A percentile compares a stretch with the other conserved stretches of the same genome.
These are phyloP conservation scores for Suhomyces maxii DNA, from an alignment of 1,139 yeast genomes.

Conservation along the genomic window DNA sequence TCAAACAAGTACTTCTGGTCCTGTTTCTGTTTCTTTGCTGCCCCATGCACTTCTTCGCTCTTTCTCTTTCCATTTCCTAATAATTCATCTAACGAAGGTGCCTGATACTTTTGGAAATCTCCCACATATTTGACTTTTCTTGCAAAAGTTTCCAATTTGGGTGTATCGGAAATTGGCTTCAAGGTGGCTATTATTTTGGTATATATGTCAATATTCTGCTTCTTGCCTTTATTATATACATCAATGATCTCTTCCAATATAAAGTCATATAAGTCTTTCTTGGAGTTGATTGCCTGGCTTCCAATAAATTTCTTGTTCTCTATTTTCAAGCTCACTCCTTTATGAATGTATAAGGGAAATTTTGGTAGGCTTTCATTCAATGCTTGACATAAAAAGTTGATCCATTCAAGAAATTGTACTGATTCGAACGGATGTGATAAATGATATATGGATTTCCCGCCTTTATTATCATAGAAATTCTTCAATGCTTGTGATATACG, in stretches of 20 bases:
- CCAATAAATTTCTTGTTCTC: conserved; percentile 3
- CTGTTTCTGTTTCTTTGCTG: conserved; percentile 12
- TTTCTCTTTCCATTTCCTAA: conserved; percentile 14
- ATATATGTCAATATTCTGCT: conserved; percentile 5
- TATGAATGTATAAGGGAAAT: not conserved
- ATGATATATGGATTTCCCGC: not conserved
- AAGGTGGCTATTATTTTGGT: conserved; percentile 1
- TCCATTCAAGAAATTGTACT: conserved; percentile 23
- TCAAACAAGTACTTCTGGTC: conserved; percentile 25
- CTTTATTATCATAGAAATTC: not conserved
- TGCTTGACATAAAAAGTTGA: conserved; percentile 6
- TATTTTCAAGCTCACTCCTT: not conserved
- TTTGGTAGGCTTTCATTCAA: conserved; percentile 1
- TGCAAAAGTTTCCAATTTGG: conserved; percentile 4
- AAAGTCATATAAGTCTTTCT: conserved; percentile 8
- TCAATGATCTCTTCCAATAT: conserved; percentile 4
- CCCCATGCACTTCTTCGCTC: conserved; percentile 4
- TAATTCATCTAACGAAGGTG: conserved; percentile 27
- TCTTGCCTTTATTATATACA: conserved; percentile 4
- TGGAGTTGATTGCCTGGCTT: not conserved
- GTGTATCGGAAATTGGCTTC: not conserved
- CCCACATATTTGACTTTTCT: conserved; percentile 9
- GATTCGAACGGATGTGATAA: conserved; percentile 11
- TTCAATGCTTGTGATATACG: conserved; percentile 8
- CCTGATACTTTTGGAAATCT: conserved; percentile 15